Base-by-base conservation (phyloP, 1,284 basidiomycete species). In the Singerocomus rubriflavus region DNA sequence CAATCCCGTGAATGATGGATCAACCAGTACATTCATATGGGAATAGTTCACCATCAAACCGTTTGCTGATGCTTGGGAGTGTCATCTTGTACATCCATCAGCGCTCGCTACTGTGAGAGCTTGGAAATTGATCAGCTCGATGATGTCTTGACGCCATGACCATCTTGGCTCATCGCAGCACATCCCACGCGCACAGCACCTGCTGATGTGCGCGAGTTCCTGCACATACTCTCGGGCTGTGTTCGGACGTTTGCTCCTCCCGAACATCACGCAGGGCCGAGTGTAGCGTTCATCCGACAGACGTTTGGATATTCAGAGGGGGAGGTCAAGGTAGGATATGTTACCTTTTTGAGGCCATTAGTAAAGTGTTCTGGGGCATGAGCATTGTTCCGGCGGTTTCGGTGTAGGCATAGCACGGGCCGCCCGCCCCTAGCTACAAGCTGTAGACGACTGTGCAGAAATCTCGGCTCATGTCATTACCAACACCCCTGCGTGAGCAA, bases 41-140 rank as follows among this genome's bases (percentile, higher is more conserved):
- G 93, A 96, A 69, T 94, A 91, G 90, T 98, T 97, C 71, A 98
- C 96, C 2, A 98, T 95, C 14, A 98, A 98, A 68, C 95, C 96
- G 1, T 97, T 82, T 62, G 81, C 80, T 8, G 91, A 96, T 67
- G 77, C 78, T 13, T 91, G 90, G 29, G 84, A 93, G 68, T 90
- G 87, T 42, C 82, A 87, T 39, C 93, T 94, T 63, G 88, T 90
- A 62, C 57, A 85, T 79, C 37, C 27, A 31, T 9, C 49, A 35
- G 32, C 10, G 26, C 26, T n/a, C 3, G 6, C 29, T n/a, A n/a
- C n/a, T n/a, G n/a, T n/a, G n/a, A n/a, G n/a, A n/a, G n/a, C n/a
- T n/a, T 21, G 45, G 21, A 30, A 10, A 27, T 27, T 32, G 40
- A 4, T 6, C 17, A 94, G 85, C 91, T 96, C 56, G 91, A 91